These are phyloP conservation scores for Colletotrichum sublineola DNA, from an alignment of 2,329 filamentous ascomycete species.

Conservation along the genomic window DNA sequence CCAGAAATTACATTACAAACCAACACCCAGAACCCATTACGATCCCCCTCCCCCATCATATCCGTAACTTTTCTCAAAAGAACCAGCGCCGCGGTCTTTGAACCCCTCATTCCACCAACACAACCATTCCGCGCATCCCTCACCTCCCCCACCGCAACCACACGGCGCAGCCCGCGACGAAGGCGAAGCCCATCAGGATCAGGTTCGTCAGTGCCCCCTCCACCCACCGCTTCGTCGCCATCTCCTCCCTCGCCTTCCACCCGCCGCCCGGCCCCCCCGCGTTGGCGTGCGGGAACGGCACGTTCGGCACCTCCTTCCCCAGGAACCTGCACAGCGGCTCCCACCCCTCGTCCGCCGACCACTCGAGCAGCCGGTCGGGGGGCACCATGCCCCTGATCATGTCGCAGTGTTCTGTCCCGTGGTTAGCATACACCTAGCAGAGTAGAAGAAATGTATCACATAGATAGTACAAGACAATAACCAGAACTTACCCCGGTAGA, in stretches of 20 bases:
- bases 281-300: constrained; percentile 53
- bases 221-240: constrained; percentile 38
- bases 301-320: constrained; percentile 50
- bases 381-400: constrained; percentile 52
- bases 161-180: constrained; percentile 12
- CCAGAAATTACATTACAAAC: too few relatives aligned
- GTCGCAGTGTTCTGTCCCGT: constrained; percentile 48
- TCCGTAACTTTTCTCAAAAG: neutral
- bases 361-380: constrained; percentile 50
- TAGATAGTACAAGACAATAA: too few relatives aligned
- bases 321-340: constrained; percentile 57
- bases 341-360: constrained; percentile 56
- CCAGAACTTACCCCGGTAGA: constrained; percentile 40
- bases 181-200: constrained; percentile 9
- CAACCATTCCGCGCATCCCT: neutral
- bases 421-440: too few relatives aligned
- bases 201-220: constrained; percentile 37
- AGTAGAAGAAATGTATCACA: too few relatives aligned
- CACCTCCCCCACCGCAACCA: constrained; percentile 23
- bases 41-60: too few relatives aligned
- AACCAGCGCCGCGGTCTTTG: too few relatives aligned
- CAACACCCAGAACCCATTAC: too few relatives aligned
- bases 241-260: constrained; percentile 37
- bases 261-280: constrained; percentile 23
- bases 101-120: too few relatives aligned